phyloP scores from a whole-genome alignment of 352 stramenopile species.

The Globisporangium paroecandrum region DNA sequence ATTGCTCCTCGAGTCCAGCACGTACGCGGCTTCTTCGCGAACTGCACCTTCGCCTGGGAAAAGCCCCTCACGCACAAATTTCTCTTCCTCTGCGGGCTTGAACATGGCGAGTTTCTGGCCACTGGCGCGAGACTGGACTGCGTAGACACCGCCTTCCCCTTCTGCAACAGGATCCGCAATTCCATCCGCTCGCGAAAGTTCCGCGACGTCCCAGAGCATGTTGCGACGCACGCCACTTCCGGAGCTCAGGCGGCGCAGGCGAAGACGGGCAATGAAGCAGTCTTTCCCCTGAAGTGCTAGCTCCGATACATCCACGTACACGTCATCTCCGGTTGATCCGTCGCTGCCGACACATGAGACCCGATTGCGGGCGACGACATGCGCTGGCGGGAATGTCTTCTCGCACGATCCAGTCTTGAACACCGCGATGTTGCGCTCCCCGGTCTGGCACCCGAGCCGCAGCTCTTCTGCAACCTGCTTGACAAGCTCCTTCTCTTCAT shows the following conservation, averaged over 20 bases:
- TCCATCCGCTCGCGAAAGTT: slow-evolving; percentile 46
- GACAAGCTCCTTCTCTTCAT: slow-evolving; percentile 52
- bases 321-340: slow-evolving; percentile 31
- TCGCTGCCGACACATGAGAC: slow-evolving; percentile 13
- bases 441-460: slow-evolving; percentile 56
- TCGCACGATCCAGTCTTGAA: slow-evolving; percentile 46
- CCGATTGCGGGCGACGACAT: slow-evolving; percentile 7
- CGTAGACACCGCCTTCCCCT: slow-evolving; percentile 70
- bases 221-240: slow-evolving; percentile 55
- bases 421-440: slow-evolving; percentile 54
- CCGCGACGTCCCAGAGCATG: slow-evolving; percentile 77
- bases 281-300: slow-evolving; percentile 73
- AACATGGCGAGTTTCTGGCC: slow-evolving; percentile 80
- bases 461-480: slow-evolving; percentile 49
- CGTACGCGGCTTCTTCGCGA: slow-evolving; percentile 71
- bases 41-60: slow-evolving; percentile 66
- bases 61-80: slow-evolving; percentile 70
- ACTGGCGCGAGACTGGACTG: slow-evolving; percentile 59
- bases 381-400: slow-evolving; percentile 13
- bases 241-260: slow-evolving; percentile 54
- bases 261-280: slow-evolving; percentile 62
- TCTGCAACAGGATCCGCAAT: slow-evolving; percentile 54
- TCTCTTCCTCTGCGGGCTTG: slow-evolving; percentile 77
- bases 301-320: slow-evolving; percentile 68
- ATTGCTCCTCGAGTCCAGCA: slow-evolving; percentile 62